Conservation (phyloP, 345 rosid species). For the Iberis pinnata region DNA sequence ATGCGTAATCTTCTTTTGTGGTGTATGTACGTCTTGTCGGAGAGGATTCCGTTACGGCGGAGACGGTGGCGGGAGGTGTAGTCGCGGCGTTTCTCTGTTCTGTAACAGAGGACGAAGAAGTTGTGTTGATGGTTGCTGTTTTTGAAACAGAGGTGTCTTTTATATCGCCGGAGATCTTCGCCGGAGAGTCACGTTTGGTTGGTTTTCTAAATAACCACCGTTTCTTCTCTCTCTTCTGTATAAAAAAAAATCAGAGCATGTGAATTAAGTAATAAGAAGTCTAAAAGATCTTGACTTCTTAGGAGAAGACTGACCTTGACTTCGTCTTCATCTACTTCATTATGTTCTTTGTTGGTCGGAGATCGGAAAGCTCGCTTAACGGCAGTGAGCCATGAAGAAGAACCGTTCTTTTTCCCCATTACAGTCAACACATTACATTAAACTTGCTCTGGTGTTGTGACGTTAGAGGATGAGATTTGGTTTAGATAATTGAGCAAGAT, state of each 20-base stretch:
- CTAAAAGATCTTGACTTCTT: not conserved
- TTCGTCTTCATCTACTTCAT: conserved; percentile 53
- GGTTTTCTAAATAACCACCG: conserved; percentile 69
- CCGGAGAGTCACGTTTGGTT: conserved; percentile 39
- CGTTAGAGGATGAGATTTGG: conserved; percentile 21
- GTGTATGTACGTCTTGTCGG: conserved; percentile 30
- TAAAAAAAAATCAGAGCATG: not conserved
- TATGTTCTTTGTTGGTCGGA: conserved; percentile 46
- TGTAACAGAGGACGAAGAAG: conserved; percentile 26
- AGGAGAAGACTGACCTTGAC: conserved; percentile 43
- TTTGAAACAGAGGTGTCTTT: conserved; percentile 6
- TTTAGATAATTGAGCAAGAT: conserved; percentile 13
- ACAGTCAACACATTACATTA: conserved; percentile 7
- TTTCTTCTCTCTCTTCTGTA: conserved; percentile 59
- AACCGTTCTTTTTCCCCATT: conserved; percentile 67
- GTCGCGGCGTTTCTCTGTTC: conserved; percentile 20
- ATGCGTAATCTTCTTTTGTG: conserved; percentile 41
- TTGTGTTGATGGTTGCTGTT: not conserved
- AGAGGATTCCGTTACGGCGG: conserved; percentile 32
- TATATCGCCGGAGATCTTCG: not conserved
- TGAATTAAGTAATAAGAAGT: too few species aligned
- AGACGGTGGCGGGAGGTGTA: conserved; percentile 34
- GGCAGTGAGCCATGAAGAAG: conserved; percentile 73
- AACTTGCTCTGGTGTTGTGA: not conserved
- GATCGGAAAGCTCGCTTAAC: conserved; percentile 86